Evolutionary conservation across 805 yeast species (phyloP), one percentile per base, ranked within the genome.

Genomic region (Metschnikowia continentalis): DNA sequence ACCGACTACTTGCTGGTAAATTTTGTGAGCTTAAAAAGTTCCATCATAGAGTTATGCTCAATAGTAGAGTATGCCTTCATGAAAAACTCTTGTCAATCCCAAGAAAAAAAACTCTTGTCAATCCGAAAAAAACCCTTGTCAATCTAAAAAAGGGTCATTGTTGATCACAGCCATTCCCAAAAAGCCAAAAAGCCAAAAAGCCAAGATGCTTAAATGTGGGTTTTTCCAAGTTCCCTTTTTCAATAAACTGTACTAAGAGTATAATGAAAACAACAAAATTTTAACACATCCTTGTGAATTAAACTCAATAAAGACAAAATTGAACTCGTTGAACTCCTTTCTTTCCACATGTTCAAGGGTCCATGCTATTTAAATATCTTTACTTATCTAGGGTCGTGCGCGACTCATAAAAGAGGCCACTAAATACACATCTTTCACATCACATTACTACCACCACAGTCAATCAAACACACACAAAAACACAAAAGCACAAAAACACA

Each of bases 91-190:
- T 90, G 63, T 94, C 98, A 59, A 82, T 81, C 0, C 97, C 97
- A 57, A 83, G 2, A 17, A 17, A 17, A 17, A 17, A 17, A 17
- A 17, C 17, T 2, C 17, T 17, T 17, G 17, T 17, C 17, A 17
- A 17, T 17, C 17, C 17, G 2, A 17, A 17, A 17, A 17, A 1
- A 17, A 17, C 17, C 17, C 17, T 17, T 17, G 1, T 17, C 17
- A 17, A 17, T 17, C 17, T 2, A 17, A 89, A 63, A 89, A 88
- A 2, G 99, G 99, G 0, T 99, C 99, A 64, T 89, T 82, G 60
- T 90, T 89, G 22, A 91, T 82, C 1, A 98, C 98, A 0, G 98
- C 98, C 99, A 92, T 92, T 3, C 92, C 92, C 46, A 17, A 17
- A 17, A 17, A 1, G 17, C 17, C 17, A 17, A 17, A 17, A n/a